Base-by-base conservation (phyloP, 2,329 filamentous ascomycete genomes). In the Lasiodiplodia sp. region DNA sequence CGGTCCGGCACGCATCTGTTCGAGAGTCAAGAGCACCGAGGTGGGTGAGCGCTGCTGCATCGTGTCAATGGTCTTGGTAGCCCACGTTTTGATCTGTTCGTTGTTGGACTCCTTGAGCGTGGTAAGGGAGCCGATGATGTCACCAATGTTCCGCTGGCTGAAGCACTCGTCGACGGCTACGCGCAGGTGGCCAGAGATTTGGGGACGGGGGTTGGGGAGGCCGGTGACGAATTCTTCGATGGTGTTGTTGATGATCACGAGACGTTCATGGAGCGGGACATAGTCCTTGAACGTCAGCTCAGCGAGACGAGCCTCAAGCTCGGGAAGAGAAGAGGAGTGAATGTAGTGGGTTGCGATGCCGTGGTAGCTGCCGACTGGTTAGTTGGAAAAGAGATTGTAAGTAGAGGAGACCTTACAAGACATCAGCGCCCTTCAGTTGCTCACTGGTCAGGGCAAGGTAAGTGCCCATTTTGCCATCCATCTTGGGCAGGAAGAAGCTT, bases 271-370 rank as follows among this genome's bases (percentile, higher is more conserved):
- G 25, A 91, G 82, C 49, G 79, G 72, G 68, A 92, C 88, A 75
- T 90, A 88, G 82, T 99, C 96, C 69, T 87, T 87, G 85, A 99
- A 99, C 34, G 90, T 87, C 71, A 99, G 86, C 82, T 99, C 96
- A 1, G 93, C 92, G 31, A 99, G 87, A 78, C 95, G 92, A 23
- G 89, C 86, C 79, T 97, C 93, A 69, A 99, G 87, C 73, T 88
- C 88, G 62, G 92, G 89, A 70, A 99, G 86, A 72, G 91, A 91
- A 70, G 92, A 94, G 53, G 95, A 97, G 85, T 99, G 92, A 72
- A 99, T 84, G 83, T 97, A 99, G 83, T 99, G 96, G 16, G 96
- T 98, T 70, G 96, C 96, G 74, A 99, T 86, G 69, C 96, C 96
- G 56, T 93, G 87, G 82, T 96, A 97, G 76, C 73, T 74, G 28